Base-by-base conservation (phyloP, 352 stramenopile genomes). In the Phytophthora pinifolia region DNA sequence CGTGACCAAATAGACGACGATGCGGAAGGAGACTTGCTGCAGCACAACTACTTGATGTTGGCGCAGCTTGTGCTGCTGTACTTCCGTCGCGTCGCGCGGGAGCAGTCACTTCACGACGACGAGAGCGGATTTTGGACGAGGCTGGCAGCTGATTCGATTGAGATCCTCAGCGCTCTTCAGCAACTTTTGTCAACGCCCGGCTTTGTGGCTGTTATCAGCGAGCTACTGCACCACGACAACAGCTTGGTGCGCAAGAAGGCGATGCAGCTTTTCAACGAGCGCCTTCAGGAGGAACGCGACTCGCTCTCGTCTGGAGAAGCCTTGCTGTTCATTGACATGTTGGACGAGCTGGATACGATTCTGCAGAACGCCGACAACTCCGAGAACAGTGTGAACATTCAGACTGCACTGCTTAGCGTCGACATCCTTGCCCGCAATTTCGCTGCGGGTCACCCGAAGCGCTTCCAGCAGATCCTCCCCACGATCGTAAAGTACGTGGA, bases 241-340 rank as follows among this genome's bases (percentile, higher is more conserved):
- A 83, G 76, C 18, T 55, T 92, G n/a, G 82, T 96, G 39, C 86
- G 86, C 25, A 91, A 92, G 61, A 91, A 91, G 55, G 86, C 86
- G 5, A 90, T 96, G 77, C 82, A 93, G 65, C 65, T 96, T 13
- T 92, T 96, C 45, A 94, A 94, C 53, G 85, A 92, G 44, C 83
- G 83, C 7, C 70, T 96, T 2, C 75, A 92, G 20, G 77, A 85
- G 17, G 74, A 90, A 35, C 76, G 82, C 13, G 59, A 58, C 9
- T 71, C 76, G 29, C 49, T 96, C 3, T 76, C 76, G 8, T 69
- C 68, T 7, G 81, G 82, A 18, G 86, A 96, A 55, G 72, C 82
- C 58, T 59, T 94, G 41, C 61, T 94, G 8, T 94, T 94, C 49
- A 76, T 96, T 12, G 86, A 96, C 42, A 94, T 96, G 85, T 54